Percentiles rank a stretch among this genome's conserved stretches.
These are phyloP conservation scores for Rhynchospora pubera DNA, from an alignment of 176 grass and related monocot genomes.

Conservation along the genomic window DNA sequence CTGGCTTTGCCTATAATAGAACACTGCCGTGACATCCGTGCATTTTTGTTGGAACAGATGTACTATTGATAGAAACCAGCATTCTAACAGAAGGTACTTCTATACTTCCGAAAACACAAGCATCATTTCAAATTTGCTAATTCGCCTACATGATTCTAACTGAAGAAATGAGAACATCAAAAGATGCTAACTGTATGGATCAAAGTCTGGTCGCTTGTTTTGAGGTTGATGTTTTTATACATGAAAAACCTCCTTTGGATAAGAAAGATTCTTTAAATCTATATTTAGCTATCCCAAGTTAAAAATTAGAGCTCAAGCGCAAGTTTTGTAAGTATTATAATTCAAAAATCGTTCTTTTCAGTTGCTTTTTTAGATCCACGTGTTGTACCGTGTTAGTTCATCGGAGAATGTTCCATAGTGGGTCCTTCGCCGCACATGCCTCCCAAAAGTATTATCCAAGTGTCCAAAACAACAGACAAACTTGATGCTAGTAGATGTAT, in stretches of 20 bases:
- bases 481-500: neutral
- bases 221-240: neutral
- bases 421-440: neutral
- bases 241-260: neutral
- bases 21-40: neutral
- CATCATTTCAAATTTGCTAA: neutral
- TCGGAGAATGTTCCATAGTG: neutral
- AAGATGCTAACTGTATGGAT: neutral
- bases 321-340: neutral
- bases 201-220: neutral
- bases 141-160: neutral
- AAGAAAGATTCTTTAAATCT: neutral
- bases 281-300: neutral
- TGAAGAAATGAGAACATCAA: neutral
- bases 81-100: neutral
- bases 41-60: constrained; percentile 8
- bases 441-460: neutral
- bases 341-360: neutral
- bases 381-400: neutral
- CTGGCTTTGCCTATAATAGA: constrained; percentile 18
- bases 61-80: constrained; percentile 19
- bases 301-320: neutral
- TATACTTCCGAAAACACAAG: neutral
- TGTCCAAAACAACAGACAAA: neutral
- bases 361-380: neutral